Percentiles rank a stretch among this genome's conserved stretches.
These are phyloP conservation scores for Tulasnella sp. DNA, from an alignment of 768 basidiomycete species.

Conservation along the genomic window DNA sequence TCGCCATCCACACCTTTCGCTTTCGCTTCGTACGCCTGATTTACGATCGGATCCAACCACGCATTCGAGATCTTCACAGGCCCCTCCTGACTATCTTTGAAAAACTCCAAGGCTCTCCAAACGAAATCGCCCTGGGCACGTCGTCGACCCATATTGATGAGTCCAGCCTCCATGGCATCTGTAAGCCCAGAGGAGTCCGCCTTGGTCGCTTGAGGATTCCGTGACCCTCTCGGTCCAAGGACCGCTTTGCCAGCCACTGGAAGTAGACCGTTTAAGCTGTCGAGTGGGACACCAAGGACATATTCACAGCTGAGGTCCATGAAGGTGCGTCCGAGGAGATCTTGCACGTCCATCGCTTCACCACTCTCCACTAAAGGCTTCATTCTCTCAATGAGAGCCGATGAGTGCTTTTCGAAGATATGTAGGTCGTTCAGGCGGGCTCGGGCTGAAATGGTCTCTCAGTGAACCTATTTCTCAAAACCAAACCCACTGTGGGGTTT, in stretches of 20 bases:
- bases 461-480: too few relatives aligned
- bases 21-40: slow-evolving; percentile 7
- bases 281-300: slow-evolving; percentile 10
- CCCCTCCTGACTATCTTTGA: neutral
- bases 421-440: slow-evolving; percentile 12
- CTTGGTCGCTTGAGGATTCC: slow-evolving; percentile 7
- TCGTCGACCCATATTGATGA: neutral
- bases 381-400: slow-evolving; percentile 12
- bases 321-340: slow-evolving; percentile 14
- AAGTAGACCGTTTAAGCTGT: slow-evolving; percentile 13
- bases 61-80: neutral
- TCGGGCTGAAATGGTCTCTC: slow-evolving; percentile 21
- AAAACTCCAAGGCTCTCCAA: slow-evolving; percentile 6
- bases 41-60: slow-evolving; percentile 6
- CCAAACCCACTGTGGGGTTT: too few relatives aligned
- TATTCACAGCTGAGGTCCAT: slow-evolving; percentile 16
- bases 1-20: neutral
- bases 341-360: slow-evolving; percentile 19
- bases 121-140: neutral
- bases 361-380: slow-evolving; percentile 21
- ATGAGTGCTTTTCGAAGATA: slow-evolving; percentile 19
- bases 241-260: neutral
- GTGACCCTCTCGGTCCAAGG: neutral
- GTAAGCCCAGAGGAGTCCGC: neutral
- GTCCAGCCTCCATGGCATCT: too few relatives aligned